Base-by-base conservation (phyloP, 2,329 filamentous ascomycete species). In the Eurotiales sp. region DNA sequence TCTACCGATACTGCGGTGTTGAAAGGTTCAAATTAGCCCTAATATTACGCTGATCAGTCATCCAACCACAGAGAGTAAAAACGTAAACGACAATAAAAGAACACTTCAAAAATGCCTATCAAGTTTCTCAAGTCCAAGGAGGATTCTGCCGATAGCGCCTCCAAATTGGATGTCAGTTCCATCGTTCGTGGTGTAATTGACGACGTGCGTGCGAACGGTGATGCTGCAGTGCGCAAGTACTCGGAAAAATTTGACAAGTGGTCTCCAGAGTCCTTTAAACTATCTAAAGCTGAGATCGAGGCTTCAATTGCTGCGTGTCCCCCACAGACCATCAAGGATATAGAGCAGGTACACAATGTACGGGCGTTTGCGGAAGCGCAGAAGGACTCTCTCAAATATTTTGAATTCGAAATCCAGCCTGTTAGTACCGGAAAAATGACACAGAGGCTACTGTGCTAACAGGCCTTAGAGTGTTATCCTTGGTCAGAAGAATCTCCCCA, bases 211-310 rank as follows among this genome's bases (percentile, higher is more conserved):
- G 49, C 53, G 4, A 69, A 76, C 17, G 77, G 78, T 3, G 77
- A 81, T 52, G 55, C 58, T 1, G 77, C 78, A 0, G 76, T 81
- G 3, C 65, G 75, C 2, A 59, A 56, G 1, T 80, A 79, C 59
- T 77, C 73, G 1, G 71, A 78, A 49, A 76, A 78, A 55, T 81
- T 81, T 51, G 78, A 81, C 60, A 74, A 75, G 52, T 81, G 78
- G 78, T 69, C 69, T 1, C 78, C 77, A 0, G 29, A 59, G 1
- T 72, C 68, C 1, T 81, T 79, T 67, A 76, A 72, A 54, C 70
- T 81, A 3, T 77, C 75, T 0, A 49, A 62, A 2, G 57, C 57
- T 1, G 66, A 79, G 15, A 79, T 80, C 30, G 61, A 75, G 8
- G 61, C 70, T 1, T 66, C 70, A 30, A 75, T 80, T 15, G 59